A percentile compares a stretch with the other conserved stretches of the same genome.
These are phyloP conservation scores for Flaveria sonorensis DNA, from an alignment of 129 eudicot species.

Conservation along the genomic window DNA sequence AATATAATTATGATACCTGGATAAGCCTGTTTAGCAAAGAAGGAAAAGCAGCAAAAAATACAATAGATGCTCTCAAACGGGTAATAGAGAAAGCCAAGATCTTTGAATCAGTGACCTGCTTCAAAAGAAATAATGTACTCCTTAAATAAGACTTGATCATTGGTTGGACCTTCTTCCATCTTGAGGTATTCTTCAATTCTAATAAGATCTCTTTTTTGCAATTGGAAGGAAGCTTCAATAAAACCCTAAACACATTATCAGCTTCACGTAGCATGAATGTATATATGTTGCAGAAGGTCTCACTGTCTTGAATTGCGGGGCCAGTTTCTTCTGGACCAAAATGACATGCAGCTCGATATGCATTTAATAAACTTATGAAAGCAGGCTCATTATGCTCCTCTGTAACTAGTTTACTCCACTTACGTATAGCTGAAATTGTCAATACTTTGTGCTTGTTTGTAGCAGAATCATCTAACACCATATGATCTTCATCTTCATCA, in stretches of 20 bases:
- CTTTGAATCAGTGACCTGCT: slow-evolving; percentile 75
- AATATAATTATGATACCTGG: slow-evolving; percentile 51
- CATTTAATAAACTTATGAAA: slow-evolving; percentile 66
- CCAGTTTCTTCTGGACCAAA: slow-evolving; percentile 66
- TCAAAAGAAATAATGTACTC: slow-evolving; percentile 75
- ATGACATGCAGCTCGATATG: slow-evolving; percentile 91
- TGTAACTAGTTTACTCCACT: slow-evolving; percentile 61
- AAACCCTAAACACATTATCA: slow-evolving; percentile 65
- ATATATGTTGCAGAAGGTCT: slow-evolving; percentile 57
- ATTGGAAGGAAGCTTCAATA: slow-evolving; percentile 56
- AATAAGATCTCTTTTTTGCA: slow-evolving; percentile 59
- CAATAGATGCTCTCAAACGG: slow-evolving; percentile 63
- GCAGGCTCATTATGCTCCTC: slow-evolving; percentile 61
- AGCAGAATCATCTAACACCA: slow-evolving; percentile 40
- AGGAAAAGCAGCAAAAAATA: slow-evolving; percentile 81
- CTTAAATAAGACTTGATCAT: slow-evolving; percentile 76
- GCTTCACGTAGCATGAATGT: slow-evolving; percentile 71
- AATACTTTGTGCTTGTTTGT: slow-evolving; percentile 42
- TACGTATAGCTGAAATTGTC: slow-evolving; percentile 41
- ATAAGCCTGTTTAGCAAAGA: slow-evolving; percentile 65
- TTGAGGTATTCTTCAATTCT: slow-evolving; percentile 63
- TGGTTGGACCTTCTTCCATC: slow-evolving; percentile 72
- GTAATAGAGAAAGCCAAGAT: slow-evolving; percentile 58
- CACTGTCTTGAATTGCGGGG: slow-evolving; percentile 54
- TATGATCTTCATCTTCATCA: slow-evolving; percentile 65